Base-by-base conservation (phyloP, 2,329 filamentous ascomycete species). In the Colletotrichum graminicola region DNA sequence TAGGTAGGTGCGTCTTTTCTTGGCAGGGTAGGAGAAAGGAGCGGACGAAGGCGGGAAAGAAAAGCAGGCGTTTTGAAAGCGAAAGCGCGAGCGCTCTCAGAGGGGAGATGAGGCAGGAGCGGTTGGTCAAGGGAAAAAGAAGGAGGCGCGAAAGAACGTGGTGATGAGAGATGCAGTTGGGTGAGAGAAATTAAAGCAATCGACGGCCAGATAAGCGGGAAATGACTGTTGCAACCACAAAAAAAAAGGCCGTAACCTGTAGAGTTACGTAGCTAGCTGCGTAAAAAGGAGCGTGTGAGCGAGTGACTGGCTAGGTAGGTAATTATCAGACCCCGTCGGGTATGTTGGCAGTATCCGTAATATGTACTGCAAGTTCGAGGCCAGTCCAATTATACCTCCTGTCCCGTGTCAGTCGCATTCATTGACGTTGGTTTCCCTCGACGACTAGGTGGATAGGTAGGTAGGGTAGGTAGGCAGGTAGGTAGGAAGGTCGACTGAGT, bases 91-190 rank as follows among this genome's bases (percentile, higher is more conserved):
- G 59, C 52, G 54, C 55, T 39, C 45, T 29, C 49, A 43, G 43
- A 64, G 54, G 59, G 32, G 68, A 71, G 65, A 68, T 71, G 68
- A 71, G 60, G 26, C 51, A 64, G 68, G 65, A 68, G 59, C 23
- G 54, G 62, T 51, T 29, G 54, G 65, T 54, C 47, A 59, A n/a
- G 11, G n/a, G 11, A 39, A 52, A 52, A 64, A 47, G 39, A 66
- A 60, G 59, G 63, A 60, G 45, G 52, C 61, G 65, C 7, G 59
- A 64, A 43, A 64, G 65, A 68, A 71, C 62, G 65, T 68, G 59
- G 65, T 68, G 54, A 68, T 71, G 65, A 68, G 36, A 64, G 55
- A 47, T 64, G 68, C 55, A 54, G 62, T 55, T 71, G 65, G 65
- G 65, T 64, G 59, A 60, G 65, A 71, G 59, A 60, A 59, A 71